Conservation (phyloP, 208 protist species). For the Acanthamoeba royreba region DNA sequence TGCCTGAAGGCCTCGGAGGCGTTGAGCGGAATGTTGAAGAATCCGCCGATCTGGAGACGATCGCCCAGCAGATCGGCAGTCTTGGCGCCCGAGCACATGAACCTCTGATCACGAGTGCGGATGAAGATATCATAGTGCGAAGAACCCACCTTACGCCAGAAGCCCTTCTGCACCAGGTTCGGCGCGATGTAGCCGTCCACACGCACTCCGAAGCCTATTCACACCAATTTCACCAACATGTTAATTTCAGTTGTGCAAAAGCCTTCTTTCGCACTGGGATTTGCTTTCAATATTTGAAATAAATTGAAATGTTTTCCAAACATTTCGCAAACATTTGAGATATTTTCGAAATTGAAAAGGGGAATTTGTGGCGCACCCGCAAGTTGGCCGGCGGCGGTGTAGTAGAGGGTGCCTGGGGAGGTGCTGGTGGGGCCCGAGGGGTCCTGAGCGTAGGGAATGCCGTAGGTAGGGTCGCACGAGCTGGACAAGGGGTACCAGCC, state of each 20-base stretch:
- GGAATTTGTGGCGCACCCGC: background rate
- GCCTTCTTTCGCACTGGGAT: too few relatives aligned
- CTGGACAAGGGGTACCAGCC: background rate
- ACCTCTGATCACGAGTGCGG: background rate
- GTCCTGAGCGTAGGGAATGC: background rate
- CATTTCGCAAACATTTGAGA: background rate
- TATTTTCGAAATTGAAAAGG: background rate
- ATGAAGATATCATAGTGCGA: background rate
- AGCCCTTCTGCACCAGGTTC: background rate
- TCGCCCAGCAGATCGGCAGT: background rate
- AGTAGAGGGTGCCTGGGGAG: background rate
- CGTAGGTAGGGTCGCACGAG: background rate
- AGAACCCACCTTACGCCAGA: background rate
- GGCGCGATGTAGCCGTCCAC: background rate
- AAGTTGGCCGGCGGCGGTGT: background rate
- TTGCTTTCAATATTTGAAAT: too few relatives aligned
- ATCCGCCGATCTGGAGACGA: background rate
- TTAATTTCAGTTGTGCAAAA: too few relatives aligned
- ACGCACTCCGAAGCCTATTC: background rate
- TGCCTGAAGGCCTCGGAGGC: background rate
- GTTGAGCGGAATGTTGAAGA: background rate
- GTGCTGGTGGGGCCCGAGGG: background rate
- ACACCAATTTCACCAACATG: too few relatives aligned
- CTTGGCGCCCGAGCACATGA: background rate
- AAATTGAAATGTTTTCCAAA: too few relatives aligned